Evolutionary conservation across 768 basidiomycete genomes (phyloP).

Genomic region (Macrocybe gigantea): DNA sequence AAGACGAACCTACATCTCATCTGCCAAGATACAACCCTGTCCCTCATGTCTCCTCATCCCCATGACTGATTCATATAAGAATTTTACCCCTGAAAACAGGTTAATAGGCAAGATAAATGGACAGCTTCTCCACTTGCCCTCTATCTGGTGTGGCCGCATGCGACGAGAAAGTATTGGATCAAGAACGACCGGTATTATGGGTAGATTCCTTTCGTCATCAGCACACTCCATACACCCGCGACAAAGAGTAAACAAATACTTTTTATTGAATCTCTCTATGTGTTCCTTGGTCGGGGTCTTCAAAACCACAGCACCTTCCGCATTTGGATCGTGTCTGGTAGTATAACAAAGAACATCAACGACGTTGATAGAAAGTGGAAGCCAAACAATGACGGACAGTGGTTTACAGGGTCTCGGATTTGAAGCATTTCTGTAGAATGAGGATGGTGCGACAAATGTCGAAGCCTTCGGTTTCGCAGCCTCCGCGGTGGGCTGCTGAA

Average conservation of each 20-base stretch:
- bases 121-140: slow-evolving; percentile 42
- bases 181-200: slow-evolving; percentile 78
- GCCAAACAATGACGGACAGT: no score
- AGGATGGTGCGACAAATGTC: slow-evolving; percentile 46
- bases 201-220: slow-evolving; percentile 39
- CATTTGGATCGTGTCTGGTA: slow-evolving; percentile 69
- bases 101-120: neutral
- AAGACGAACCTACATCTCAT: slow-evolving; percentile 69
- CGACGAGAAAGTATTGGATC: slow-evolving; percentile 77
- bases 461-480: slow-evolving; percentile 5
- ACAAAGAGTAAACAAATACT: slow-evolving; percentile 30
- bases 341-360: neutral
- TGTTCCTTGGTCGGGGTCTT: slow-evolving; percentile 67
- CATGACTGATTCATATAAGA: slow-evolving; percentile 96
- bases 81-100: slow-evolving; percentile 55
- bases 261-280: slow-evolving; percentile 62
- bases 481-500: slow-evolving; percentile 4
- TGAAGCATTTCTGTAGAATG: slow-evolving; percentile 50
- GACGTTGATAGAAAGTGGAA: neutral
- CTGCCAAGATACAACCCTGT: slow-evolving; percentile 92
- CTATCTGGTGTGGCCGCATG: slow-evolving; percentile 85
- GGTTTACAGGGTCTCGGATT: slow-evolving; percentile 11
- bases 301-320: slow-evolving; percentile 82
- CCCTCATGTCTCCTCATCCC: slow-evolving; percentile 88
- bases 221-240: neutral